A percentile compares a stretch with the other conserved stretches of the same genome.
Conservation (phyloP, 331 rosid genomes). For the Rosa hybrid region DNA sequence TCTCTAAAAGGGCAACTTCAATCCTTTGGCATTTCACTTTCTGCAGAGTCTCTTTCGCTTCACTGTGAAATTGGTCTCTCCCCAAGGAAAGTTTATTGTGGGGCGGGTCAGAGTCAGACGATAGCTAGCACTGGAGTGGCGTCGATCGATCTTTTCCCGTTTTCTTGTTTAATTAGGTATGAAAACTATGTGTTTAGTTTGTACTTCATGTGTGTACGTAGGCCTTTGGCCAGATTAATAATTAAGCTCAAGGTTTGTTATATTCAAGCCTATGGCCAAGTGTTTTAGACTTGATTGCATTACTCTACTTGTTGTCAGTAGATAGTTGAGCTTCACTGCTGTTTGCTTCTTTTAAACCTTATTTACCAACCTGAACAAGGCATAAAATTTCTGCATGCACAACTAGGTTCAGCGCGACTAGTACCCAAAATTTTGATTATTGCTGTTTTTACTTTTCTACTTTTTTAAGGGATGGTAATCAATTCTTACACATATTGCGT, state of each 20-base stretch:
- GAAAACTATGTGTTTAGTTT: constrained; percentile 4
- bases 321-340: neutral
- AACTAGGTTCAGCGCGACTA: neutral
- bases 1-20: constrained; percentile 83
- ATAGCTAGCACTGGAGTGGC: neutral
- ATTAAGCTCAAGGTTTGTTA: constrained; percentile 12
- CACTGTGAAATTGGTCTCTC: constrained; percentile 21
- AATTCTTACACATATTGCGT: neutral
- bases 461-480: too few relatives aligned
- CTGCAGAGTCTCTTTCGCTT: constrained; percentile 32
- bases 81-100: constrained; percentile 21
- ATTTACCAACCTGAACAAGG: neutral
- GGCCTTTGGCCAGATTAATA: constrained; percentile 28
- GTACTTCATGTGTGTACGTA: neutral
- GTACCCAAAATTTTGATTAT: neutral
- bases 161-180: constrained; percentile 12
- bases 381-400: neutral
- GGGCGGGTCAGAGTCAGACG: constrained; percentile 9
- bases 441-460: neutral
- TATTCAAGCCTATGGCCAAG: neutral
- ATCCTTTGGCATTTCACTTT: constrained; percentile 86
- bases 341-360: neutral
- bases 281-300: neutral
- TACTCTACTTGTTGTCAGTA: neutral
- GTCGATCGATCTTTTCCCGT: constrained; percentile 5